A percentile compares a stretch with the other conserved stretches of the same genome.
Conservation (phyloP, 129 eudicot genomes). For the Mikania micrantha region DNA sequence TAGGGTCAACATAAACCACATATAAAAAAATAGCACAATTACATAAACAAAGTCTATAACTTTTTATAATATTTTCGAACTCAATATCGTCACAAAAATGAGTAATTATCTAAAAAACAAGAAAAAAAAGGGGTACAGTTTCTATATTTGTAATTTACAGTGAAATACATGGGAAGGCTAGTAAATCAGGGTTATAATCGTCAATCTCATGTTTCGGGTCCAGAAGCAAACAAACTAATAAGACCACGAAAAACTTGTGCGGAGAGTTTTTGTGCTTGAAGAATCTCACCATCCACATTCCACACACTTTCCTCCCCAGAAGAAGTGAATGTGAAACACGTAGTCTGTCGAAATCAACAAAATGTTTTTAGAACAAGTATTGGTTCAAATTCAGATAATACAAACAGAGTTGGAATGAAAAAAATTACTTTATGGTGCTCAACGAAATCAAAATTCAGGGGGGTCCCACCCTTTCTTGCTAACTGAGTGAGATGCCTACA, state of each 20-base stretch:
- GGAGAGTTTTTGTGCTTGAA: conserved; percentile 76
- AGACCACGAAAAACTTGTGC: conserved; percentile 97
- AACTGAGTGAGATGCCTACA: conserved; percentile 87
- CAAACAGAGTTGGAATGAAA: background rate
- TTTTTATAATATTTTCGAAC: background rate
- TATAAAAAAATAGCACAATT: background rate
- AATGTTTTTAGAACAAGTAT: background rate
- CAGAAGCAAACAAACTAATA: conserved; percentile 76
- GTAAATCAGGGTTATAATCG: background rate
- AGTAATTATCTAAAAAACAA: conserved; percentile 1
- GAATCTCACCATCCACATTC: conserved; percentile 95
- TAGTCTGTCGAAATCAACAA: conserved; percentile 44
- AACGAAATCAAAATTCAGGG: conserved; percentile 75
- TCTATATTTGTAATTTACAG: conserved; percentile 10
- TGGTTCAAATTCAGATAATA: background rate
- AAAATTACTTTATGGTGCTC: conserved; percentile 82
- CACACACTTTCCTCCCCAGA: conserved; percentile 79
- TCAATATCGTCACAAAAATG: background rate
- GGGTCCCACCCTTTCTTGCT: conserved; percentile 78
- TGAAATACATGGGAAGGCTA: conserved; percentile 3
- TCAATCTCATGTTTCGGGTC: conserved; percentile 54
- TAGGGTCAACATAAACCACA: conserved; percentile 11
- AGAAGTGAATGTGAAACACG: conserved; percentile 84
- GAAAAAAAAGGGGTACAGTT: background rate
- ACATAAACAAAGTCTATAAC: background rate